Evolutionary conservation across 1,284 basidiomycete genomes (phyloP), one percentile per base, ranked within the genome.

Genomic region (Ganoderma multipileum): DNA sequence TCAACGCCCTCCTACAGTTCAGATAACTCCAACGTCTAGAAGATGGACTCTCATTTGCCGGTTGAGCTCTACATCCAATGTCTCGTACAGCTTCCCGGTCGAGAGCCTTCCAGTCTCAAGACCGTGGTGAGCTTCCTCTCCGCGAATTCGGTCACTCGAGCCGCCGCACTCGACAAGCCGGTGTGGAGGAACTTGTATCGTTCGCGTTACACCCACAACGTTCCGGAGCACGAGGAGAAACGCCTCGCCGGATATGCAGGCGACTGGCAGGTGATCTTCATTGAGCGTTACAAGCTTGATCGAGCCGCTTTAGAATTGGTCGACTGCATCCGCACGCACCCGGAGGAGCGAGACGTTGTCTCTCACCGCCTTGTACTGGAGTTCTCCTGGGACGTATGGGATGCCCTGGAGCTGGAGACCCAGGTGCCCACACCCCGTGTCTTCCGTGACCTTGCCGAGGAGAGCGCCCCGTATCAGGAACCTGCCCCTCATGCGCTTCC

Each of bases 111-210:
- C 7, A 71, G 74, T 42, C 72, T 77, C 18, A 66, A 64, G 33
- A 75, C 78, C 0, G 73, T 83, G 14, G 61, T 76, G 8, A 75
- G 70, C 69, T 82, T 75, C 66, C 73, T 79, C 38, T 71, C 70
- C 23, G 69, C 75, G 11, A 80, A 73, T 72, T 66, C 69, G 4
- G 54, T 78, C 33, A 70, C 81, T 16, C 76, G 78, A 23, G 73
- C 76, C 42, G 81, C 79, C 14, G 77, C 78, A 2, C 73, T 72
- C 58, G 68, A 71, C 12, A 61, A 77, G 5, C 58, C 66, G 2
- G 68, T 89, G 39, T 90, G 89, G 89, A 80, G 85, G 70, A 74
- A 80, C 1, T 85, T 87, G 66, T 90, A 89, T 75, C 78, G 72
- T 36, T 74, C 69, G 30, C 83, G 85, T 16, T 90, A 88, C 74